Evolutionary conservation across 1,284 basidiomycete species (phyloP).

Genomic region (Phenoliferia sp.): DNA sequence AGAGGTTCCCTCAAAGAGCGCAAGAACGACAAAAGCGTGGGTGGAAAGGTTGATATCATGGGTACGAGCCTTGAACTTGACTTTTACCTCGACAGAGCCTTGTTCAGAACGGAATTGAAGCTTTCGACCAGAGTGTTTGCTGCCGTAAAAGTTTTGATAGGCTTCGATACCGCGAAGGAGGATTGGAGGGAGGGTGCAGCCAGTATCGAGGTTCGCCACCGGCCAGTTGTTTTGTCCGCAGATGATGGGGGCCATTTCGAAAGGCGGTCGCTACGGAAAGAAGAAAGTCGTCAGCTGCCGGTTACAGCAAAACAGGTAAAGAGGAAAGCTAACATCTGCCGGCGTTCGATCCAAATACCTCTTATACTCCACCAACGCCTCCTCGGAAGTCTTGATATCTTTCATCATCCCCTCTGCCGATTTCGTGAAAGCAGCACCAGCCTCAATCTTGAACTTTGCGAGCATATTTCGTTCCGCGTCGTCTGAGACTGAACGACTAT

Average conservation of each 20-base stretch:
- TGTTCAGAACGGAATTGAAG: constrained; percentile 91
- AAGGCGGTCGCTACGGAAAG: constrained; percentile 18
- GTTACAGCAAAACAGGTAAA: not conserved
- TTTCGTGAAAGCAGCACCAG: constrained; percentile 94
- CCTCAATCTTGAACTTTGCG: constrained; percentile 94
- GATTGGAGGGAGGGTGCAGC: constrained; percentile 60
- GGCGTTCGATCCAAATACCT: constrained; percentile 35
- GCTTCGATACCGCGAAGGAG: constrained; percentile 63
- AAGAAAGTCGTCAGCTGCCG: not conserved
- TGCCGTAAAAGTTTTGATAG: constrained; percentile 87
- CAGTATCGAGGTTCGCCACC: constrained; percentile 38
- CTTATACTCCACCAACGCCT: constrained; percentile 73
- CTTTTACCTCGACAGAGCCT: constrained; percentile 84
- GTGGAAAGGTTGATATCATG: constrained; percentile 95
- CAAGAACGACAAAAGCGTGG: constrained; percentile 77
- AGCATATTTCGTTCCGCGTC: constrained; percentile 98
- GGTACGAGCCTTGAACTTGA: constrained; percentile 68
- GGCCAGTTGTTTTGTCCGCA: constrained; percentile 33
- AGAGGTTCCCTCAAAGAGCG: constrained; percentile 73
- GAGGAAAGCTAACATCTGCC: not conserved
- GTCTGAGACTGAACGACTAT: constrained; percentile 83
- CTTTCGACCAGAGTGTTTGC: constrained; percentile 80
- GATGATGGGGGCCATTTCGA: constrained; percentile 29
- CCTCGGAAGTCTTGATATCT: constrained; percentile 86
- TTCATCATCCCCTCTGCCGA: constrained; percentile 99